A percentile compares a stretch with the other conserved stretches of the same genome.
Evolutionary conservation across 2,329 filamentous ascomycete species (phyloP).

Genomic region (Penicillium frequentans): DNA sequence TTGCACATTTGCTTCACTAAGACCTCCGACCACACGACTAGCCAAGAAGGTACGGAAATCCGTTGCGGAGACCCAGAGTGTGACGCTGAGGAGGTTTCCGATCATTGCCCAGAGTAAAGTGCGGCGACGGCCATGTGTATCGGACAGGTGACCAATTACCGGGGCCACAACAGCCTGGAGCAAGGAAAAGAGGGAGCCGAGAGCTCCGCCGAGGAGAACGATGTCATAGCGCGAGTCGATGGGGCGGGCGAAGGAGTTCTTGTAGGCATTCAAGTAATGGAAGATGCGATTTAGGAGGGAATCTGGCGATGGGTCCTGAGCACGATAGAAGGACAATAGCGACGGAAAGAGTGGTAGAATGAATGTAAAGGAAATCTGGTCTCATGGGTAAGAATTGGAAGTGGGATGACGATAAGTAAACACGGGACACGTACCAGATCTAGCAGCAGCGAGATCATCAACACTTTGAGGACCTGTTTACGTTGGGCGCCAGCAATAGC

Average conservation of each 20-base stretch:
- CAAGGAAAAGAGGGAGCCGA: constrained; percentile 90
- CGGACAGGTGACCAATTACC: constrained; percentile 83
- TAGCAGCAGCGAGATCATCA: constrained; percentile 84
- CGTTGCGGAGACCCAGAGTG: constrained; percentile 88
- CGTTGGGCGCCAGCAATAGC: constrained; percentile 51
- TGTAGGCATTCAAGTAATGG: constrained; percentile 86
- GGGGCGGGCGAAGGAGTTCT: constrained; percentile 83
- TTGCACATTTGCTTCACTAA: constrained; percentile 97
- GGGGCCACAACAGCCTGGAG: constrained; percentile 91
- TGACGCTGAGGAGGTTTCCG: constrained; percentile 89
- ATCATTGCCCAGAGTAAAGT: constrained; percentile 89
- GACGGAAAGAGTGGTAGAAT: constrained; percentile 95
- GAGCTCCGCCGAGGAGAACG: constrained; percentile 86
- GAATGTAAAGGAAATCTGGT: constrained; percentile 94
- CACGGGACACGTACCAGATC: constrained; percentile 69
- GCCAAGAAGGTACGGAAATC: constrained; percentile 96
- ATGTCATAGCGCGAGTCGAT: constrained; percentile 98
- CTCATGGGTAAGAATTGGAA: background rate
- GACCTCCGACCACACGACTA: constrained; percentile 85
- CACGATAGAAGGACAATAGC: constrained; percentile 93
- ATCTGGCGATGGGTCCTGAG: constrained; percentile 63
- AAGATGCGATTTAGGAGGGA: constrained; percentile 80
- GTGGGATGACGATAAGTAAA: background rate
- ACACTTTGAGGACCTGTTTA: constrained; percentile 80
- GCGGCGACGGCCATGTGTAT: constrained; percentile 81